A percentile compares a stretch with the other conserved stretches of the same genome.
phyloP scores from a whole-genome alignment of 345 rosid genomes.

The Populus euphratica region DNA sequence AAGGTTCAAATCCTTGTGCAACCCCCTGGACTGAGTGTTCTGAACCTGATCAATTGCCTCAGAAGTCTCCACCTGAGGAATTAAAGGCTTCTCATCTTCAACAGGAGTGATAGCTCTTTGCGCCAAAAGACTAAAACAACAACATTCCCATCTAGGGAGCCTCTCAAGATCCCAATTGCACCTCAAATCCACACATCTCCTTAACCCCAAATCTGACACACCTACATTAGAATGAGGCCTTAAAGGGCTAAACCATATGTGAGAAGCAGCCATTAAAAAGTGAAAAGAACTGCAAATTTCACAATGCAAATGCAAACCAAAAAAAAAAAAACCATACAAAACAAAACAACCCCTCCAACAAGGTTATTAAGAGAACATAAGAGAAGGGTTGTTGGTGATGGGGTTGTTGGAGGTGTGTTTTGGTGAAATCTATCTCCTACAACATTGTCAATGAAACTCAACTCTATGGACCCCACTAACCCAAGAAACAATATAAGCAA shows the following conservation, averaged over 20 bases:
- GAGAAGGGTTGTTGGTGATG: constrained; percentile 19
- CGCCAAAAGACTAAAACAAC: constrained; percentile 33
- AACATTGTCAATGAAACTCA: constrained; percentile 21
- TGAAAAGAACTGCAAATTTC: constrained; percentile 6
- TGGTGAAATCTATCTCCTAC: constrained; percentile 27
- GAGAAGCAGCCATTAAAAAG: constrained; percentile 45
- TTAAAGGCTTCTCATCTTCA: constrained; percentile 53
- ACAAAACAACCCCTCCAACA: background rate
- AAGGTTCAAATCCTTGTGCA: constrained; percentile 70
- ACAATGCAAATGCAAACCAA: constrained; percentile 4
- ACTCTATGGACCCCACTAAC: background rate
- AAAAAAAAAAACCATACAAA: background rate
- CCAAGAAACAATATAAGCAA: background rate
- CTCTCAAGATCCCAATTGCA: constrained; percentile 14
- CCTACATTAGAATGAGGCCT: constrained; percentile 32
- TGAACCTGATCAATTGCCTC: constrained; percentile 34
- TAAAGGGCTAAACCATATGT: constrained; percentile 54
- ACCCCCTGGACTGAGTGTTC: constrained; percentile 29
- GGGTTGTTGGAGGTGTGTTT: constrained; percentile 14
- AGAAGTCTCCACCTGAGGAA: constrained; percentile 42
- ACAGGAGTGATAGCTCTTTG: constrained; percentile 52
- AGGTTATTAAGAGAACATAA: background rate
- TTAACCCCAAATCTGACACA: constrained; percentile 29
- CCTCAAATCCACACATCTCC: constrained; percentile 38
- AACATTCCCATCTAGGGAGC: constrained; percentile 44